These are phyloP conservation scores for Eucommia ulmoides DNA, from an alignment of 257 asterid species.

Conservation along the genomic window DNA sequence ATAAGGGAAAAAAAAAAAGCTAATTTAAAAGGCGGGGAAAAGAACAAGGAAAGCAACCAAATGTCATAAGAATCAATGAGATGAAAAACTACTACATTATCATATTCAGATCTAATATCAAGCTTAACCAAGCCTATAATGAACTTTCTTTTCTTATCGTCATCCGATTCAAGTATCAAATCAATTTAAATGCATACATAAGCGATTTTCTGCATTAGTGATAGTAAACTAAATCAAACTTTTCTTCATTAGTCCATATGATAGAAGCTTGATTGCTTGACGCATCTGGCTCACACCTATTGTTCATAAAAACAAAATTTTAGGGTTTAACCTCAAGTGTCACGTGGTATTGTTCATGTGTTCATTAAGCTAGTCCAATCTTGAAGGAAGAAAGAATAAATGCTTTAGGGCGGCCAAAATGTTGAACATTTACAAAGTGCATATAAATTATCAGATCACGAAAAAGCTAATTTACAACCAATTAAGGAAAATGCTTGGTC, in stretches of 20 bases:
- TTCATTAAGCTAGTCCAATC: too few species aligned
- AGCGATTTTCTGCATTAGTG: not conserved
- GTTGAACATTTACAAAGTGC: too few species aligned
- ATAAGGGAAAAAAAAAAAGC: constrained; percentile 6
- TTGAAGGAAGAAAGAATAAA: too few species aligned
- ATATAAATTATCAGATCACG: too few species aligned
- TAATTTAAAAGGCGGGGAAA: constrained; percentile 2
- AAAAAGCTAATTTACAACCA: too few species aligned
- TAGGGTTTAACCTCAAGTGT: too few species aligned
- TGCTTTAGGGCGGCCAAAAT: too few species aligned
- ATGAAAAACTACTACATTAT: not conserved
- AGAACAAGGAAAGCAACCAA: not conserved
- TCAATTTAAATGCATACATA: not conserved
- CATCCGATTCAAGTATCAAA: not conserved
- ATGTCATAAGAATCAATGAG: not conserved
- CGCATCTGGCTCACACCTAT: not conserved
- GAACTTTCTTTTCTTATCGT: not conserved
- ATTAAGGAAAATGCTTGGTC: too few species aligned
- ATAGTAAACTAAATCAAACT: not conserved
- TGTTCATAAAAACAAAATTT: too few species aligned
- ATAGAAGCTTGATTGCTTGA: not conserved
- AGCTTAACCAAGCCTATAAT: too few species aligned
- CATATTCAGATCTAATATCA: not conserved
- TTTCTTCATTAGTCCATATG: not conserved
- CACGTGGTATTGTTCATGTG: too few species aligned